Conservation (phyloP, 2,329 filamentous ascomycete genomes). For the Herpomyces periplanetae region DNA sequence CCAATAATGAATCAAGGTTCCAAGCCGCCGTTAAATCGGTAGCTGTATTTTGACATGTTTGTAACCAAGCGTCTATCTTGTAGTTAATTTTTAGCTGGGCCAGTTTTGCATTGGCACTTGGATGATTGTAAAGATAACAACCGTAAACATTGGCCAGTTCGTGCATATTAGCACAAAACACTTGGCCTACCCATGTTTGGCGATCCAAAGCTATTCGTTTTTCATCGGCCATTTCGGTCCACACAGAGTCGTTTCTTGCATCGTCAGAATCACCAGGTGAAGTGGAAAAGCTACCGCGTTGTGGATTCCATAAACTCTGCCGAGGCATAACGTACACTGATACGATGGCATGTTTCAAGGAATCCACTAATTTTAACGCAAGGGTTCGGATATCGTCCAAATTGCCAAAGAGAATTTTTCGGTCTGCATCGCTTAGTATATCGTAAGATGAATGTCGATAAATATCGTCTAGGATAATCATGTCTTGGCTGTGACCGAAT, state of each 20-base stretch:
- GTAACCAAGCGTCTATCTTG: constrained; percentile 37
- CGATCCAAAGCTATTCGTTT: constrained; percentile 20
- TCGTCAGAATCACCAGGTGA: constrained; percentile 8
- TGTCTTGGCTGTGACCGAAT: constrained; percentile 54
- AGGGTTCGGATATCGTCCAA: constrained; percentile 64
- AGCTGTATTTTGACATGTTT: constrained; percentile 65
- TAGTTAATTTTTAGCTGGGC: constrained; percentile 15
- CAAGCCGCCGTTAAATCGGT: constrained; percentile 72
- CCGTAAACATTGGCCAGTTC: constrained; percentile 23
- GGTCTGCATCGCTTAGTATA: constrained; percentile 38
- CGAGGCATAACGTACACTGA: constrained; percentile 30
- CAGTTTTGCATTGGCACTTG: constrained; percentile 20
- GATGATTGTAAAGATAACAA: constrained; percentile 22
- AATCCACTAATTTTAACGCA: constrained; percentile 33
- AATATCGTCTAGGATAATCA: constrained; percentile 90
- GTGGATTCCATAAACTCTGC: constrained; percentile 13
- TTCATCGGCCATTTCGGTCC: constrained; percentile 9
- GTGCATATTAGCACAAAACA: constrained; percentile 15
- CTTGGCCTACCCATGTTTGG: constrained; percentile 16
- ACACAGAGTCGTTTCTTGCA: constrained; percentile 8
- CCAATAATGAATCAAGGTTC: constrained; percentile 76
- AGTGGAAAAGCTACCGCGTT: constrained; percentile 12
- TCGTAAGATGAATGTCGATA: constrained; percentile 75
- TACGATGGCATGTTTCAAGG: constrained; percentile 40
- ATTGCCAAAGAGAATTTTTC: constrained; percentile 69